Percentiles rank a stretch among this genome's conserved stretches.
phyloP scores from a whole-genome alignment of 352 stramenopile species.

The Phytopythium chamaehyphon region DNA sequence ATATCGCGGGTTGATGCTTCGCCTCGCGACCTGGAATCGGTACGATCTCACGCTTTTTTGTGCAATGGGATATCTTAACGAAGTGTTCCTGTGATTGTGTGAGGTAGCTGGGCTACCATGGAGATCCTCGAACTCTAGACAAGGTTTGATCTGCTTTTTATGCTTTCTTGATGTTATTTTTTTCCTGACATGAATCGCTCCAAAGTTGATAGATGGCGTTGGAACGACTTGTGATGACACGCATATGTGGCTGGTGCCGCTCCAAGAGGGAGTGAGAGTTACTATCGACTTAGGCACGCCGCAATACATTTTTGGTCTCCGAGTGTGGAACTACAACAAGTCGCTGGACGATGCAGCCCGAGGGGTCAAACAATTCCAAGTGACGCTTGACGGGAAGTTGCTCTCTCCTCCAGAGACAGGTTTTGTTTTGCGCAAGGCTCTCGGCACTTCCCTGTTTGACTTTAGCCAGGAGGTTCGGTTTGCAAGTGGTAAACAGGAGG shows the following conservation, averaged over 20 bases:
- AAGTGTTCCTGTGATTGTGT: conserved; percentile 1
- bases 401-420: conserved; percentile 51
- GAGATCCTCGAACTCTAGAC: conserved; percentile 81
- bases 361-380: conserved; percentile 57
- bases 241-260: conserved; percentile 89
- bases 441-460: conserved; percentile 57
- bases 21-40: conserved; percentile 65
- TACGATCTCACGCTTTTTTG: conserved; percentile 16
- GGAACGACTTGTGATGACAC: conserved; percentile 82
- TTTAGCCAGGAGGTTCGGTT: conserved; percentile 68
- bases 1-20: conserved; percentile 45
- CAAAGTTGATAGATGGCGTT: conserved; percentile 76
- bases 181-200: neutral
- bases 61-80: neutral
- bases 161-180: neutral
- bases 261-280: conserved; percentile 37
- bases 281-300: conserved; percentile 53
- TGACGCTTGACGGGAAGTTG: conserved; percentile 40
- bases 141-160: conserved; percentile 30
- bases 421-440: conserved; percentile 79
- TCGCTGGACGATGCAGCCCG: conserved; percentile 62
- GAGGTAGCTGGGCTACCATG: conserved; percentile 59
- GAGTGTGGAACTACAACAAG: conserved; percentile 86
- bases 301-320: conserved; percentile 57
- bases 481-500: conserved; percentile 8